Conservation (phyloP, 495 filamentous ascomycete genomes). For the Penicillium psychrofluorescens region DNA sequence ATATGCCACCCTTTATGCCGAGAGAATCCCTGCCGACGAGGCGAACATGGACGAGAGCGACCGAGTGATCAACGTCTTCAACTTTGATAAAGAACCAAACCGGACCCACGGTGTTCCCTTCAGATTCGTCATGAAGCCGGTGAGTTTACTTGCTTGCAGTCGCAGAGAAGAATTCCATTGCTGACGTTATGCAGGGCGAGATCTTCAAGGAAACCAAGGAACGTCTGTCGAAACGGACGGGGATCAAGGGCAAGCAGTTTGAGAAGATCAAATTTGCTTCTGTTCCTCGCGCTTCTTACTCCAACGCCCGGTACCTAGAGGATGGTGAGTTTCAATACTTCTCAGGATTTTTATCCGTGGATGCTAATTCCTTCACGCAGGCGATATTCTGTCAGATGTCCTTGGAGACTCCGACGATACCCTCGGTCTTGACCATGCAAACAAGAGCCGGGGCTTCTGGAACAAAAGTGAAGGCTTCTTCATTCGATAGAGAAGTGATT, state of each 20-base stretch:
- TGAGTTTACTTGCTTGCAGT: conserved; percentile 33
- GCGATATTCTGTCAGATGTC: conserved; percentile 75
- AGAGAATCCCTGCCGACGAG: conserved; percentile 77
- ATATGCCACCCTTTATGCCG: conserved; percentile 75
- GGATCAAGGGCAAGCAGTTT: conserved; percentile 94
- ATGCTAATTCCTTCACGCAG: conserved; percentile 38
- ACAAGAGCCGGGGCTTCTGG: conserved; percentile 58
- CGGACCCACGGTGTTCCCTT: conserved; percentile 83
- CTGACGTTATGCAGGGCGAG: conserved; percentile 56
- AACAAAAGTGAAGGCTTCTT: conserved; percentile 57
- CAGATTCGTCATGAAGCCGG: conserved; percentile 77
- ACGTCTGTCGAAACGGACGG: conserved; percentile 79
- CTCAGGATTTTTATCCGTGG: background rate
- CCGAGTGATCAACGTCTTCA: conserved; percentile 67
- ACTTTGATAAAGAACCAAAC: conserved; percentile 81
- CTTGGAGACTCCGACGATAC: conserved; percentile 62
- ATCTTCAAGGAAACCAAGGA: conserved; percentile 85
- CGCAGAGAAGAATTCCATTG: background rate
- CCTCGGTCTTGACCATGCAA: conserved; percentile 85
- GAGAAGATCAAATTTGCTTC: conserved; percentile 98
- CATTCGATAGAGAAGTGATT: conserved; percentile 41
- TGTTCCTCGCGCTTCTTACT: conserved; percentile 59
- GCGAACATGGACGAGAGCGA: conserved; percentile 48
- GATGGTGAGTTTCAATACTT: conserved; percentile 61
- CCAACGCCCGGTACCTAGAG: conserved; percentile 70